These are phyloP conservation scores for Bruguiera sexangula DNA, from an alignment of 345 rosid genomes.

Conservation along the genomic window DNA sequence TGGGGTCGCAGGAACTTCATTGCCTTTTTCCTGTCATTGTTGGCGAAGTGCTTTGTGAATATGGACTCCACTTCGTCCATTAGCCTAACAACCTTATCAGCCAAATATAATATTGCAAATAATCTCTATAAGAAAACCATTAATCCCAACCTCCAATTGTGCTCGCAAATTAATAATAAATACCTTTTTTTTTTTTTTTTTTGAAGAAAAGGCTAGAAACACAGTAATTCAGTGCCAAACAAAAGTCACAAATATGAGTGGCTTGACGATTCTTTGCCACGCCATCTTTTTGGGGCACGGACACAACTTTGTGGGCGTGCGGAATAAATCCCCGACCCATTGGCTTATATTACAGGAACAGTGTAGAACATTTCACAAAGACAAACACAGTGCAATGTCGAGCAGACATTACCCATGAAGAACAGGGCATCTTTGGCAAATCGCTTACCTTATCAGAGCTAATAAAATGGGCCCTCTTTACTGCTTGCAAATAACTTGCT, in stretches of 20 bases:
- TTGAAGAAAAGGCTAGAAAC: too few relatives aligned
- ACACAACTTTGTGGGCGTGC: neutral
- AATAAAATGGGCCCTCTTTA: conserved; percentile 81
- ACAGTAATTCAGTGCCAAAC: too few relatives aligned
- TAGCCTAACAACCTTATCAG: conserved; percentile 63
- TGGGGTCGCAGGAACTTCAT: conserved; percentile 95
- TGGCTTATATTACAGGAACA: too few relatives aligned
- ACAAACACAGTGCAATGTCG: neutral
- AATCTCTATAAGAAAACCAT: neutral
- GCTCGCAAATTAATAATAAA: neutral
- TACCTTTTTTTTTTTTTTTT: too few relatives aligned
- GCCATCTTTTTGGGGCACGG: neutral
- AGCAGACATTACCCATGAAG: neutral
- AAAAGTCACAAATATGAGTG: neutral
- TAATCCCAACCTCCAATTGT: conserved; percentile 1
- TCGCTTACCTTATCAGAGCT: conserved; percentile 87
- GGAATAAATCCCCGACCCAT: too few relatives aligned
- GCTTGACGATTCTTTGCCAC: neutral
- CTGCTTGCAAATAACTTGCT: conserved; percentile 68
- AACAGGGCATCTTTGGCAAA: neutral
- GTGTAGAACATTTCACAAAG: neutral
- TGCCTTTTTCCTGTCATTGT: conserved; percentile 90
- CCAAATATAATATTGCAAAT: neutral
- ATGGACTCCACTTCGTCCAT: conserved; percentile 99
- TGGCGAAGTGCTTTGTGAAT: conserved; percentile 95